Base-by-base conservation (phyloP, 768 basidiomycete species). In the Imleria badia region DNA sequence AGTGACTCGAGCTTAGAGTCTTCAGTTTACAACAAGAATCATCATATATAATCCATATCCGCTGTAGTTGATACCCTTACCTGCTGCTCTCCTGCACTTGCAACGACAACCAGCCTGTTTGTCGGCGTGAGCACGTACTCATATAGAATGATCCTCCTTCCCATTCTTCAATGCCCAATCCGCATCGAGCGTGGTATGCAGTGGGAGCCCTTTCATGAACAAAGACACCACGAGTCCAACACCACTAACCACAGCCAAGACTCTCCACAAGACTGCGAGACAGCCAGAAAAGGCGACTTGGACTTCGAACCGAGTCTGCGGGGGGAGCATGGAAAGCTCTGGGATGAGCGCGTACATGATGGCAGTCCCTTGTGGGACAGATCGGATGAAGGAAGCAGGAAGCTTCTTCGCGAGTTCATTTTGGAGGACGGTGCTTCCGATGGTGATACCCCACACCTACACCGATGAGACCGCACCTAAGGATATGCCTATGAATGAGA, bases 381-480 rank as follows among this genome's bases (percentile, higher is more conserved):
- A 61, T 2, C 59, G 40, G 11, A 70, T 33, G 52, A 81, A 80
- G 0, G 58, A 67, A 0, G 44, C 41, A 0, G 83, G 81, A 0
- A 85, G 75, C 3, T 63, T 63, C 31, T 61, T 68, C 6, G 62
- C 63, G 9, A 85, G 75, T 48, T 76, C 54, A 62, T 82, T 85
- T 56, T 80, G 78, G 1, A 84, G 69, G 39, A 84, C 72, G 0
- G 77, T 75, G 13, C 73, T 70, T 4, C 78, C 76, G 49, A 85
- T 72, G 0, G 76, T 71, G 47, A 83, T 67, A 3, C 83, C 83
- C 76, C 80, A 80, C 4, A 72, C 70, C 75, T 82, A 64, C 3
- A 15, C 13, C 26, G 29, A 48, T 22, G 14, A 22, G 10, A 10
- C 14, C 11, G 15, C 13, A 13, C n/a, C 17, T 11, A 9, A 34